Conservation (phyloP, 306 rosid species). For the Begonia peltatifolia region DNA sequence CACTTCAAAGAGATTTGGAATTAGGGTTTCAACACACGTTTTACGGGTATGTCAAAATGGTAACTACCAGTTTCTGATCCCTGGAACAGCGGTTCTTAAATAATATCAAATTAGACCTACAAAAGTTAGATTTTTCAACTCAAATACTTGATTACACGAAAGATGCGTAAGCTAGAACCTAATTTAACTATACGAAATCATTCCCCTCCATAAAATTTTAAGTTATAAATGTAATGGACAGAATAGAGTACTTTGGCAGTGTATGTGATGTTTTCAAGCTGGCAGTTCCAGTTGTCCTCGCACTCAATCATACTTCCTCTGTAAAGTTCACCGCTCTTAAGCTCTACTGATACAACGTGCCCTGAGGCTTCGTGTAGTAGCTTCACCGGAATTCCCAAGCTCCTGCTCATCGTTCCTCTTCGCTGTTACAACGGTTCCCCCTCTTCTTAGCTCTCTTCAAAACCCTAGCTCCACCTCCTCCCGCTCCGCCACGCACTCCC, state of each 20-base stretch:
- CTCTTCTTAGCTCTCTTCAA: not conserved
- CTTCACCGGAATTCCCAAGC: constrained; percentile 98
- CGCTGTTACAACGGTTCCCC: not conserved
- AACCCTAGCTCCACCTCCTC: not conserved
- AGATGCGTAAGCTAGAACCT: too few relatives aligned
- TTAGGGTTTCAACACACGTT: too few relatives aligned
- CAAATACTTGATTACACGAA: too few relatives aligned
- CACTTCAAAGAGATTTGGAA: too few relatives aligned
- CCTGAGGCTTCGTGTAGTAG: constrained; percentile 97
- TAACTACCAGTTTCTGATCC: too few relatives aligned
- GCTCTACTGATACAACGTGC: constrained; percentile 89
- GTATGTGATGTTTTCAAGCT: constrained; percentile 94
- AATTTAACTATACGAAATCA: too few relatives aligned
- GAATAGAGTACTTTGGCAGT: constrained; percentile 65
- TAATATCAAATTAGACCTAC: too few relatives aligned
- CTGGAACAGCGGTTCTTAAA: too few relatives aligned
- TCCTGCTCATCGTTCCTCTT: constrained; percentile 58
- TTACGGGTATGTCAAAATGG: too few relatives aligned
- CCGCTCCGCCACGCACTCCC: too few relatives aligned
- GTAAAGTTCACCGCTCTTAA: constrained; percentile 94
- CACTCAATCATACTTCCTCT: constrained; percentile 96
- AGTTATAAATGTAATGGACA: not conserved
- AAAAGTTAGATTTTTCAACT: too few relatives aligned
- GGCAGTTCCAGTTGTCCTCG: constrained; percentile 98
- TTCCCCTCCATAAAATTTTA: not conserved